Evolutionary conservation across 345 rosid species (phyloP).

Genomic region (Raphanus sativus): DNA sequence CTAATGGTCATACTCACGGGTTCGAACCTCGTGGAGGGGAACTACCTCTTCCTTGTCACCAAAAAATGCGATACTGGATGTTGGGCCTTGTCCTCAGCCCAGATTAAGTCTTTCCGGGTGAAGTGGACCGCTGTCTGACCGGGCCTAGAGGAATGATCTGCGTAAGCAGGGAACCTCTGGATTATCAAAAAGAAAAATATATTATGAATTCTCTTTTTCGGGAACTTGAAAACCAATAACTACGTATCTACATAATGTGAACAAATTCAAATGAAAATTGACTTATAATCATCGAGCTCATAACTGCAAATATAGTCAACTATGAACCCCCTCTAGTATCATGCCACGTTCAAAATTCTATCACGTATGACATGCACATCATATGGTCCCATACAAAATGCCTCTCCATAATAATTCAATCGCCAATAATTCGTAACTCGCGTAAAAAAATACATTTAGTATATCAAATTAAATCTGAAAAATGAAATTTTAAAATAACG

Average conservation of each 20-base stretch:
- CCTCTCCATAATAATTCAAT: conserved; percentile 24
- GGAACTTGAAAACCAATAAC: conserved; percentile 16
- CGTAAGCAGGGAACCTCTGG: too few relatives aligned
- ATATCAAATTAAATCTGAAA: conserved; percentile 11
- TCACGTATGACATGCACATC: conserved; percentile 12
- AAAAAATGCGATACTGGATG: too few relatives aligned
- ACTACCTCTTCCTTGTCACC: too few relatives aligned
- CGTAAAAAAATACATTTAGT: conserved; percentile 1
- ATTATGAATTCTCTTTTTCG: not conserved
- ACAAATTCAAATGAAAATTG: conserved; percentile 36
- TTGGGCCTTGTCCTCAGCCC: too few relatives aligned
- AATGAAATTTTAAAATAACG: conserved; percentile 11
- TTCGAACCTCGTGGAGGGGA: too few relatives aligned
- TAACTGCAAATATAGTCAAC: conserved; percentile 31
- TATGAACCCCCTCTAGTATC: conserved; percentile 19
- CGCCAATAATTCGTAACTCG: conserved; percentile 33
- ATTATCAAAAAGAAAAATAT: too few relatives aligned
- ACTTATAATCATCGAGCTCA: conserved; percentile 30
- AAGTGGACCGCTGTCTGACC: too few relatives aligned
- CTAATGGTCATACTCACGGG: too few relatives aligned
- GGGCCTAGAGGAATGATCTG: too few relatives aligned
- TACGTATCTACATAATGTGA: conserved; percentile 32
- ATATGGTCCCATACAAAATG: conserved; percentile 31
- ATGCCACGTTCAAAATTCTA: conserved; percentile 35
- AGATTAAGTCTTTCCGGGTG: too few relatives aligned